These are phyloP conservation scores for Caloboletus firmus DNA, from an alignment of 1,284 basidiomycete genomes.

Conservation along the genomic window DNA sequence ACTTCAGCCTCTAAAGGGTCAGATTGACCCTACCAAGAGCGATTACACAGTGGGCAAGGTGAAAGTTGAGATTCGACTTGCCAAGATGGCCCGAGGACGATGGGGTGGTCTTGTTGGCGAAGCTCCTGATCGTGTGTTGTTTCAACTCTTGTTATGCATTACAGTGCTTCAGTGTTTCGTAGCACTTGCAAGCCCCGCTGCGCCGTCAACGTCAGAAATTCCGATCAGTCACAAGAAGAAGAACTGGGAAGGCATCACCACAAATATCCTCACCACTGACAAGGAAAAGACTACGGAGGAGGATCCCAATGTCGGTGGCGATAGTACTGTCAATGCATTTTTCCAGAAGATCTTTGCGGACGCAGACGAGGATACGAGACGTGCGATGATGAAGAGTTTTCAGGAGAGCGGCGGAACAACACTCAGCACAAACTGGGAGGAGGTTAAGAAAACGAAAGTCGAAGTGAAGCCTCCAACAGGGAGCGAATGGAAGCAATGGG, in stretches of 20 bases:
- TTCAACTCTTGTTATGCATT: not conserved
- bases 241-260: conserved; percentile 84
- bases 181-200: conserved; percentile 34
- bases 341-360: conserved; percentile 85
- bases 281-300: conserved; percentile 64
- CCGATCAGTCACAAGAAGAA: conserved; percentile 49
- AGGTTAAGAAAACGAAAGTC: conserved; percentile 69
- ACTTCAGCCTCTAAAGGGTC: conserved; percentile 78
- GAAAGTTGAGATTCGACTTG: conserved; percentile 77
- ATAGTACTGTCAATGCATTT: conserved; percentile 72
- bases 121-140: conserved; percentile 63
- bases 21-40: conserved; percentile 67
- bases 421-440: conserved; percentile 91
- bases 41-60: conserved; percentile 74
- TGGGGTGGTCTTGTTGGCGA: conserved; percentile 81
- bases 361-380: conserved; percentile 84
- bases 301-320: conserved; percentile 83
- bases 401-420: conserved; percentile 89
- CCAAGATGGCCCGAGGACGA: conserved; percentile 60
- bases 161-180: not conserved
- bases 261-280: conserved; percentile 59
- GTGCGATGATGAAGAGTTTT: conserved; percentile 97
- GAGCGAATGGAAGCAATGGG: conserved; percentile 80
- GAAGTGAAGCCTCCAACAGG: conserved; percentile 81
- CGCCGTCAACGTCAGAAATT: conserved; percentile 36